A percentile compares a stretch with the other conserved stretches of the same genome.
These are phyloP conservation scores for Aureobasidium sp. DNA, from an alignment of 2,329 filamentous ascomycete species.

Conservation along the genomic window DNA sequence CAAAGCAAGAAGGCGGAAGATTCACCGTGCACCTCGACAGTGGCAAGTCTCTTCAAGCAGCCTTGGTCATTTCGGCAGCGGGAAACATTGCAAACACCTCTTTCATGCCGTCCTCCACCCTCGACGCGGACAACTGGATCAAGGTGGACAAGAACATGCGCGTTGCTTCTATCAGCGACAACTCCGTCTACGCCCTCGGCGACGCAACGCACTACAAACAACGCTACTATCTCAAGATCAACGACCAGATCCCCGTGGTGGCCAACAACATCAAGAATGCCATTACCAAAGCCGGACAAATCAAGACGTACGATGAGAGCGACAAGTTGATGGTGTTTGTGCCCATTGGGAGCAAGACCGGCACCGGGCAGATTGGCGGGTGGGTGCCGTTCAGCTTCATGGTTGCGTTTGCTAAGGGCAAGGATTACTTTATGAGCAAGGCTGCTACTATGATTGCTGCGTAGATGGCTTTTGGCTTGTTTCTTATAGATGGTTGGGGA, in stretches of 20 bases:
- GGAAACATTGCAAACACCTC: conserved; percentile 40
- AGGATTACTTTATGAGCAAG: conserved; percentile 7
- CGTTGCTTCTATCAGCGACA: background rate
- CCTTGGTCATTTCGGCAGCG: conserved; percentile 41
- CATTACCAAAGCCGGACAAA: background rate
- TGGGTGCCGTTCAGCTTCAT: conserved; percentile 11
- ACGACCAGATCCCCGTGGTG: conserved; percentile 10
- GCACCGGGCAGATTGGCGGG: conserved; percentile 2
- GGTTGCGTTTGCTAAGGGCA: conserved; percentile 11
- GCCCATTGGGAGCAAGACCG: conserved; percentile 1
- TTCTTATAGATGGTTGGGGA: background rate
- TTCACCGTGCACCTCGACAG: conserved; percentile 28
- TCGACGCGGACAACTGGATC: conserved; percentile 8
- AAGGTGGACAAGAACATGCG: conserved; percentile 11
- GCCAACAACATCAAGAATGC: conserved; percentile 2
- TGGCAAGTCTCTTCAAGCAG: conserved; percentile 34
- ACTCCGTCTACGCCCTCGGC: background rate
- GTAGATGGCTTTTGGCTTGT: too few species aligned
- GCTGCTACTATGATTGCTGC: conserved; percentile 7
- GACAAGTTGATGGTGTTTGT: conserved; percentile 13
- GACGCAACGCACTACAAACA: conserved; percentile 11
- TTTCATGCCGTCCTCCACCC: conserved; percentile 33
- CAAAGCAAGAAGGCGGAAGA: background rate
- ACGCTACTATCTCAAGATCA: conserved; percentile 8
- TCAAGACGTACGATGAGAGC: background rate